phyloP scores from a whole-genome alignment of 352 stramenopile genomes.

The Blastocystis sp. region DNA sequence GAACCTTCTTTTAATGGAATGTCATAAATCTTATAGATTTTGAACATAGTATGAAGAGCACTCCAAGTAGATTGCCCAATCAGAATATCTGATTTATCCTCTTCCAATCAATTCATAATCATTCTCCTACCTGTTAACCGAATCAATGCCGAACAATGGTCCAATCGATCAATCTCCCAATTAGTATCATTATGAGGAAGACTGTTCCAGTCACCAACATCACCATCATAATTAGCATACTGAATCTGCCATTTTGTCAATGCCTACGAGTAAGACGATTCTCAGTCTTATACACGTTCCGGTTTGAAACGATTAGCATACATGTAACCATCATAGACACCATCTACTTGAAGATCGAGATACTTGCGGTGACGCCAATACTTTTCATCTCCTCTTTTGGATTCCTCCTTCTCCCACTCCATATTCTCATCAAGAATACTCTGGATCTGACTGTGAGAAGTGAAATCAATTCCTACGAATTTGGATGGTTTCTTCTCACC shows the following conservation, averaged over 20 bases:
- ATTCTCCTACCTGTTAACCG: slow-evolving; percentile 67
- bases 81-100: slow-evolving; percentile 66
- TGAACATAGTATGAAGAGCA: slow-evolving; percentile 71
- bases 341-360: slow-evolving; percentile 50
- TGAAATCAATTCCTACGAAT: background rate
- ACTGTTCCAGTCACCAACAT: slow-evolving; percentile 47
- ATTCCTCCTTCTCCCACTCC: slow-evolving; percentile 64
- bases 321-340: slow-evolving; percentile 58
- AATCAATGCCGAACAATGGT: slow-evolving; percentile 70
- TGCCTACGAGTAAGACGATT: background rate
- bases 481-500: slow-evolving; percentile 68
- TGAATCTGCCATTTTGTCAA: slow-evolving; percentile 49
- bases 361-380: slow-evolving; percentile 67
- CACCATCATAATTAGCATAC: slow-evolving; percentile 57
- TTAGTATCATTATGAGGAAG: slow-evolving; percentile 34
- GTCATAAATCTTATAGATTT: slow-evolving; percentile 73
- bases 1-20: slow-evolving; percentile 57
- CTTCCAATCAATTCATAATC: background rate
- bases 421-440: slow-evolving; percentile 65
- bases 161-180: slow-evolving; percentile 34
- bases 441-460: slow-evolving; percentile 14
- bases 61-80: slow-evolving; percentile 72
- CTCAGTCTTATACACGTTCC: background rate
- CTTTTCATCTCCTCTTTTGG: slow-evolving; percentile 67
- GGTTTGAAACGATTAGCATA: slow-evolving; percentile 16